Base-by-base conservation (phyloP, 257 asterid genomes). In the Jacaranda copaia region DNA sequence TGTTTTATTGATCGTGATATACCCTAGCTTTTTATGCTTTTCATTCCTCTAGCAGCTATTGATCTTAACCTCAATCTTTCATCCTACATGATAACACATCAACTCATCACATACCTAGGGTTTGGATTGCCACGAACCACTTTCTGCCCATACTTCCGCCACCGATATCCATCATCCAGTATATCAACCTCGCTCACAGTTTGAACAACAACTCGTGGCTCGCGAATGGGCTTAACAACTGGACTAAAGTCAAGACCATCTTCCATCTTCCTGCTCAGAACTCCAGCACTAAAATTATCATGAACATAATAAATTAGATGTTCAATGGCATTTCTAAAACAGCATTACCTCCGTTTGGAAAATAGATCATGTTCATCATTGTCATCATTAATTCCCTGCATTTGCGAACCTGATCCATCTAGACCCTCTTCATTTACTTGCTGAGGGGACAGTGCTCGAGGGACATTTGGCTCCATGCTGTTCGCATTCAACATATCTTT, bases 91-190 rank as follows among this genome's bases (percentile, higher is more conserved):
- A 39, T 25, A 9, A 76, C 46, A 18, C 18, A 6, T 61, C 58
- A 70, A 49, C 15, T 11, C n/a, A 13, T 46, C 13, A 11, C 61
- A 15, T 68, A 89, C 94, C 92, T 85, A 73, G 94, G 94, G 80
- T 87, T 89, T 35, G 90, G 94, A 78, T 87, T 89, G 52, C 92
- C 90, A 49, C 92, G 85, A 69, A 89, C 94, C 42, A 87, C 89
- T 68, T 89, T 89, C 81, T 89, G 92, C 57, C 94, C 94, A 11
- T 87, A 89, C 74, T 87, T 89, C 60, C 94, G 90, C 94, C 94
- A 89, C 46, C 89, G 79, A 73, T 89, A 89, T 19, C 90, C 94
- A 78, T 87, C 94, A 71, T 89, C 92, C 69, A 87, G 82, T 81
- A 85, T 83, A 83, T 89, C 92, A 81, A 89, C 87, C 85, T 87